Conservation (phyloP, 257 asterid species). For the Solanum chilense region DNA sequence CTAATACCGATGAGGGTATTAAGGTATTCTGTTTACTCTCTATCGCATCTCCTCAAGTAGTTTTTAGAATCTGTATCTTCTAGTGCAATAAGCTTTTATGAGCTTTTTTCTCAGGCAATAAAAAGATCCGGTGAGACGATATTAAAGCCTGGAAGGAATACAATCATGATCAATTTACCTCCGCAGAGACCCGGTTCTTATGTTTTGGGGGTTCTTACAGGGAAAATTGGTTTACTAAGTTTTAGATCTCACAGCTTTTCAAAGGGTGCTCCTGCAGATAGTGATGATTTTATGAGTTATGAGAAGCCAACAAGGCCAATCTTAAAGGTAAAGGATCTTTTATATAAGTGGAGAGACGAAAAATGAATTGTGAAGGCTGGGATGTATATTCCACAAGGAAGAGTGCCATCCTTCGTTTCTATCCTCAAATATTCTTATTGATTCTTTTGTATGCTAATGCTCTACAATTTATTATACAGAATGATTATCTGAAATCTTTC, state of each 20-base stretch:
- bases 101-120: slow-evolving; percentile 45
- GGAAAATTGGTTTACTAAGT: slow-evolving; percentile 92
- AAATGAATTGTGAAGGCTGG: not conserved
- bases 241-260: slow-evolving; percentile 98
- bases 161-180: slow-evolving; percentile 61
- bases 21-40: slow-evolving; percentile 50
- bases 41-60: not conserved
- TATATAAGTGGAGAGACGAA: not conserved
- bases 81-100: not conserved
- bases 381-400: not conserved
- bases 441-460: not conserved
- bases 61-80: slow-evolving; percentile 4
- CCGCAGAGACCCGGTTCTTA: slow-evolving; percentile 98
- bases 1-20: slow-evolving; percentile 87
- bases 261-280: slow-evolving; percentile 87
- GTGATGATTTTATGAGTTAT: slow-evolving; percentile 93
- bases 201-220: slow-evolving; percentile 94
- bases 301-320: slow-evolving; percentile 96
- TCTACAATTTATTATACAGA: not conserved
- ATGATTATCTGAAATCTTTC: not conserved
- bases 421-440: not conserved
- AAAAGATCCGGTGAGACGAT: slow-evolving; percentile 70
- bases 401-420: not conserved
- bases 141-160: slow-evolving; percentile 80
- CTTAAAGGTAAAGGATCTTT: slow-evolving; percentile 54